These are phyloP conservation scores for Macrolepiota albuminosa DNA, from an alignment of 768 basidiomycete genomes.

Conservation along the genomic window DNA sequence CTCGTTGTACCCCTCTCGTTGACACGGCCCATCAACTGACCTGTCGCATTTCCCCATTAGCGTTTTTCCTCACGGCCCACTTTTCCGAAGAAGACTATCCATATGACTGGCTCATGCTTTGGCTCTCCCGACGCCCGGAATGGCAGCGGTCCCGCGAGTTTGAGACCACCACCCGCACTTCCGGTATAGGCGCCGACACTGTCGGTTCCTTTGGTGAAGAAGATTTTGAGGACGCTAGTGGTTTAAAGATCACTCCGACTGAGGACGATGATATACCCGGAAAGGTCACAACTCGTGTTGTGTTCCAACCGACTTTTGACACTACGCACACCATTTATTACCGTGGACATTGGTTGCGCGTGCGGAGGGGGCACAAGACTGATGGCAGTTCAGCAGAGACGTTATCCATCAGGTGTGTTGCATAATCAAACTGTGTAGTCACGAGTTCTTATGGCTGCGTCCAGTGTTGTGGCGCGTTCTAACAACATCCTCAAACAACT, in stretches of 20 bases:
- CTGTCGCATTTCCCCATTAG: slow-evolving; percentile 30
- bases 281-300: slow-evolving; percentile 73
- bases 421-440: slow-evolving; percentile 1
- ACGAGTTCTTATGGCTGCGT: not conserved
- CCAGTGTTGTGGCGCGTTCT: slow-evolving; percentile 76
- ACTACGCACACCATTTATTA: slow-evolving; percentile 89
- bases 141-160: slow-evolving; percentile 90
- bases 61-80: slow-evolving; percentile 86
- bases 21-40: slow-evolving; percentile 21
- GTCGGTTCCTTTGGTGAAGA: slow-evolving; percentile 55
- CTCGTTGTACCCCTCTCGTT: slow-evolving; percentile 16
- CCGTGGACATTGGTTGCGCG: slow-evolving; percentile 78
- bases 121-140: slow-evolving; percentile 79
- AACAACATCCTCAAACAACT: slow-evolving; percentile 86
- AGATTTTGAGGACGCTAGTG: slow-evolving; percentile 39
- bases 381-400: slow-evolving; percentile 70
- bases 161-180: slow-evolving; percentile 77
- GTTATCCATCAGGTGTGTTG: slow-evolving; percentile 64
- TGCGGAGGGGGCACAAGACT: slow-evolving; percentile 62
- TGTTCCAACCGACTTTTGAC: slow-evolving; percentile 86
- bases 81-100: slow-evolving; percentile 90
- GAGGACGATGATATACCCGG: slow-evolving; percentile 44
- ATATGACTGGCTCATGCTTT: slow-evolving; percentile 89
- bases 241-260: slow-evolving; percentile 9
- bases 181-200: slow-evolving; percentile 53